Percentiles rank a stretch among this genome's conserved stretches.
Evolutionary conservation across 208 protist species (phyloP).

Genomic region (Lotmaria passim): DNA sequence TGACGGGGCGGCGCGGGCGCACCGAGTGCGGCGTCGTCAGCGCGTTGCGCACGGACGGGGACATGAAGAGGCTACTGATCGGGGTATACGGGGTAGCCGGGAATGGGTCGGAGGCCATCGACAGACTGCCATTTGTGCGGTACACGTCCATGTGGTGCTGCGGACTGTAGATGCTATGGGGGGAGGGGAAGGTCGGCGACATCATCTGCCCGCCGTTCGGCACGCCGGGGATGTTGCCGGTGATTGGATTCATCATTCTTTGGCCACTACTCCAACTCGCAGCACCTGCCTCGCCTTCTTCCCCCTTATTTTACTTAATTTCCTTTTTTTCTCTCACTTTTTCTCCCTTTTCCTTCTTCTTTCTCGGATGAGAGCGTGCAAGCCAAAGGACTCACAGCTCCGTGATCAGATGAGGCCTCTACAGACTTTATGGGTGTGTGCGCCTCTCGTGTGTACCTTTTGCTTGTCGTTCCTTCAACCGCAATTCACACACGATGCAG

Average conservation of each 20-base stretch:
- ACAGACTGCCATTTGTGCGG: constrained; percentile 57
- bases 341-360: too few species aligned
- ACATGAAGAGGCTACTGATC: constrained; percentile 80
- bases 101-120: constrained; percentile 68
- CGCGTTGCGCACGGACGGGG: constrained; percentile 56
- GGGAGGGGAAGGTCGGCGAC: constrained; percentile 54
- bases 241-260: constrained; percentile 34
- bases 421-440: too few species aligned
- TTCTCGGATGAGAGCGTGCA: too few species aligned
- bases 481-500: background rate
- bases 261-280: background rate
- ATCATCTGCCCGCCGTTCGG: constrained; percentile 37
- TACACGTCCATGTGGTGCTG: constrained; percentile 70
- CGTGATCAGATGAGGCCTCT: too few species aligned
- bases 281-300: background rate
- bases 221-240: constrained; percentile 32
- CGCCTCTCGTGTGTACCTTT: too few species aligned
- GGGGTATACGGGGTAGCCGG: constrained; percentile 83
- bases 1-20: constrained; percentile 54
- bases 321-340: background rate
- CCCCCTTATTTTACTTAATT: background rate
- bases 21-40: constrained; percentile 41
- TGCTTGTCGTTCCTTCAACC: background rate
- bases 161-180: constrained; percentile 67
- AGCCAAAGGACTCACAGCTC: too few species aligned